Evolutionary conservation across 148 eudicot species (phyloP).

Genomic region (Agrostemma githago): DNA sequence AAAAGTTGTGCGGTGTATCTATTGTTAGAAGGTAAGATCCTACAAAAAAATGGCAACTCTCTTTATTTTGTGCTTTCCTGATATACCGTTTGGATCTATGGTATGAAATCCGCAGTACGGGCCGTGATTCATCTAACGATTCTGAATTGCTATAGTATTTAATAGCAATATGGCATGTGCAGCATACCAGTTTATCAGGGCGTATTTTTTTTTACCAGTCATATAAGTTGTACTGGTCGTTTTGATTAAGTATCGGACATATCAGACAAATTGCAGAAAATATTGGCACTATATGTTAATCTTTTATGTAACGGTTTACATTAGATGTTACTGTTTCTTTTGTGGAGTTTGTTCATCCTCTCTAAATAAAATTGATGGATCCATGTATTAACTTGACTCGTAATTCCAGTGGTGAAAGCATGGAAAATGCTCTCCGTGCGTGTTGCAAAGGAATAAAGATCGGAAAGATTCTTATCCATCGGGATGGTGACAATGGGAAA

Average conservation of each 20-base stretch:
- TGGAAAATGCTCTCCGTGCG: conserved; percentile 97
- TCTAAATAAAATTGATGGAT: neutral
- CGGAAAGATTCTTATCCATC: conserved; percentile 91
- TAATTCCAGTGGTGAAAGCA: conserved; percentile 79
- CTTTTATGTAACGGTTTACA: neutral
- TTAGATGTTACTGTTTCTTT: neutral
- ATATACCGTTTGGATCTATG: neutral
- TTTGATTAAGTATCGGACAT: too few relatives aligned
- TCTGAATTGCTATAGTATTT: too few relatives aligned
- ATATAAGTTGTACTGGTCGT: too few relatives aligned
- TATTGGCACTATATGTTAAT: neutral
- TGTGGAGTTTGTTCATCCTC: neutral
- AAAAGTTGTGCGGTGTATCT: conserved; percentile 90
- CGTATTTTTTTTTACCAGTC: neutral
- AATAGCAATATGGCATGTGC: neutral
- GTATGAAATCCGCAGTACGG: neutral
- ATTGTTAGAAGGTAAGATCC: conserved; percentile 79
- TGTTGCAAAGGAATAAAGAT: conserved; percentile 99
- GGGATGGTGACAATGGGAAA: conserved; percentile 93
- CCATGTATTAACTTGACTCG: neutral
- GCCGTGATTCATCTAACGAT: too few relatives aligned
- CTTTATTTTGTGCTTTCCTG: neutral
- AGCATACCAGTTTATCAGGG: neutral
- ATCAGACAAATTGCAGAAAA: too few relatives aligned
- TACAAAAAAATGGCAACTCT: conserved; percentile 10